phyloP scores from a whole-genome alignment of 257 asterid genomes.

The Solanum chmielewskii region DNA sequence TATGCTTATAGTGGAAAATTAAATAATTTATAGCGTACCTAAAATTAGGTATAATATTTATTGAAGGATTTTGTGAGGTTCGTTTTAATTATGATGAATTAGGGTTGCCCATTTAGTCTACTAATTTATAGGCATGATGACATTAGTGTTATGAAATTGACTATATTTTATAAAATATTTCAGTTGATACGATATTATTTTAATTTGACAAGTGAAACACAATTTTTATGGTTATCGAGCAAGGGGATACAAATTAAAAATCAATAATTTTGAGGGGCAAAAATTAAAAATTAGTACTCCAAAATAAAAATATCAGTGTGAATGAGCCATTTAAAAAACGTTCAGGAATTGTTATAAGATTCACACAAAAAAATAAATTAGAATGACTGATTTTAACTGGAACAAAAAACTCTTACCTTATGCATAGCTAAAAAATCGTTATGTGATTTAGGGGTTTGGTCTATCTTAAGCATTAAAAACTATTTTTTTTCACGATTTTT shows the following conservation, averaged over 20 bases:
- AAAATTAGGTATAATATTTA: not conserved
- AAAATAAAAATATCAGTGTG: not conserved
- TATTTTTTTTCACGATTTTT: too few species aligned
- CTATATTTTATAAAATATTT: not conserved
- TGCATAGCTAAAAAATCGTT: too few species aligned
- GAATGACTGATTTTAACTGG: accelerated
- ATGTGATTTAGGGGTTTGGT: not conserved
- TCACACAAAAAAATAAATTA: not conserved
- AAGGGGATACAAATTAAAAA: not conserved
- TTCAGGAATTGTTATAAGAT: not conserved
- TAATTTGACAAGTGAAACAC: not conserved
- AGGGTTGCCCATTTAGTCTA: not conserved
- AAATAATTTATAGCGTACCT: not conserved
- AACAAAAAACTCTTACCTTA: too few species aligned
- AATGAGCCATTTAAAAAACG: not conserved
- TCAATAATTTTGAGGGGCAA: not conserved
- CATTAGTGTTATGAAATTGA: not conserved
- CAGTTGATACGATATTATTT: not conserved
- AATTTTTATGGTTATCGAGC: not conserved
- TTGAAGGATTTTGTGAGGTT: not conserved
- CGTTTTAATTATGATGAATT: not conserved
- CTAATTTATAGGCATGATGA: not conserved
- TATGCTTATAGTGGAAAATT: not conserved
- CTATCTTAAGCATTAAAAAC: not conserved
- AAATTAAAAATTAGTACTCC: too few species aligned